Percentiles rank a stretch among this genome's conserved stretches.
Conservation (phyloP, 768 basidiomycete species). For the Kwoniella sp. region DNA sequence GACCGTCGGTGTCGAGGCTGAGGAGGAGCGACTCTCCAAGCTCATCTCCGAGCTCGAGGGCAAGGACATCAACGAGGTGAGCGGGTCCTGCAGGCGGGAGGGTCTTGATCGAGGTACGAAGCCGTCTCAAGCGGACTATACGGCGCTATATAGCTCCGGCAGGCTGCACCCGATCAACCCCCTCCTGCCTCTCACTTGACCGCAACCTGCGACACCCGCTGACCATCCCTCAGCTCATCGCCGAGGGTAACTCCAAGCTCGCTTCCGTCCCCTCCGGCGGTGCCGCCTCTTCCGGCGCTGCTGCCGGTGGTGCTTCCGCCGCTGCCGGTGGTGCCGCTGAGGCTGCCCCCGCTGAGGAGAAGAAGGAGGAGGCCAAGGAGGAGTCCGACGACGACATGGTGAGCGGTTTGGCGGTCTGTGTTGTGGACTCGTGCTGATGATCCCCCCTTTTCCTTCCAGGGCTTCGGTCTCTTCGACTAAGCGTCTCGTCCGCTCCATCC, state of each 20-base stretch:
- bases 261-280: constrained; percentile 94
- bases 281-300: constrained; percentile 53
- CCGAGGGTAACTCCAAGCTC: constrained; percentile 86
- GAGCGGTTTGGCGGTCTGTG: constrained; percentile 11
- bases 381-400: constrained; percentile 98
- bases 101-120: neutral
- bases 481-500: constrained; percentile 20
- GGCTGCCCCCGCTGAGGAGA: constrained; percentile 64
- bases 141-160: neutral
- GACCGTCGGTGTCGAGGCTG: constrained; percentile 82
- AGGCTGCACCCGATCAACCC: neutral
- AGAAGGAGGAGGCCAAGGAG: constrained; percentile 73
- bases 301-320: constrained; percentile 58
- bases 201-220: too few species aligned
- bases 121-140: neutral
- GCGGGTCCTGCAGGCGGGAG: constrained; percentile 23
- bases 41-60: constrained; percentile 85
- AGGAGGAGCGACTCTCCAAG: constrained; percentile 71
- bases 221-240: constrained; percentile 63
- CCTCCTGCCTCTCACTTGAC: too few species aligned
- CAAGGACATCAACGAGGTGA: constrained; percentile 77
- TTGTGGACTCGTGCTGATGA: neutral
- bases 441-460: constrained; percentile 51
- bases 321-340: constrained; percentile 58
- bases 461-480: constrained; percentile 95